Percentiles rank a stretch among this genome's conserved stretches.
Conservation (phyloP, 768 basidiomycete genomes). For the Nidularia pulvinata region DNA sequence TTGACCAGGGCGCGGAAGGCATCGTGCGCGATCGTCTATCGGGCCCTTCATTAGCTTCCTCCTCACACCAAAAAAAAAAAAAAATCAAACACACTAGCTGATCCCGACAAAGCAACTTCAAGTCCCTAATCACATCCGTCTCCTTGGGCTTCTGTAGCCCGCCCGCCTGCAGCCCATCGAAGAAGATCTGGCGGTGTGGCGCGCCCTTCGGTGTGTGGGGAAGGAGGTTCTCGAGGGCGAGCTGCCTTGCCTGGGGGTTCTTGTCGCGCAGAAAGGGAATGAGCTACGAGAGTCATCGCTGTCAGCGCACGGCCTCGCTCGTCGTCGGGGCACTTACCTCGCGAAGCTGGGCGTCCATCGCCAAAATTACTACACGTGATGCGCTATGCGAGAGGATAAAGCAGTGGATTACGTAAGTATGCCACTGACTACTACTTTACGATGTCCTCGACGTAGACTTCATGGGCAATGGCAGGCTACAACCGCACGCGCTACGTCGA, state of each 20-base stretch:
- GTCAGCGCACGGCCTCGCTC: slow-evolving; percentile 1
- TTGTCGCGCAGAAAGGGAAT: slow-evolving; percentile 82
- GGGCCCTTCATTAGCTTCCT: slow-evolving; percentile 9
- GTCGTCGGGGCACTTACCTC: slow-evolving; percentile 29
- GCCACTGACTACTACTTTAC: background rate
- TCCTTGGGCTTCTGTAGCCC: slow-evolving; percentile 62
- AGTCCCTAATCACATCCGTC: slow-evolving; percentile 69
- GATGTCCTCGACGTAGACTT: too few species aligned
- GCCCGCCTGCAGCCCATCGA: slow-evolving; percentile 55
- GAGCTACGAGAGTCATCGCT: slow-evolving; percentile 48
- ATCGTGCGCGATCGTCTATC: slow-evolving; percentile 87
- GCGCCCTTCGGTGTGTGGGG: slow-evolving; percentile 76
- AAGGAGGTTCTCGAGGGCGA: slow-evolving; percentile 84
- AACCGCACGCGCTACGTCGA: slow-evolving; percentile 68
- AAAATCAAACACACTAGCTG: slow-evolving; percentile 56
- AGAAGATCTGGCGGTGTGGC: slow-evolving; percentile 75
- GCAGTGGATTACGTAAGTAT: background rate
- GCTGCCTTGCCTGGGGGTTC: slow-evolving; percentile 85
- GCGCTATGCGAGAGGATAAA: slow-evolving; percentile 9
- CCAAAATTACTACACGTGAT: slow-evolving; percentile 26
- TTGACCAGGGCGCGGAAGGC: slow-evolving; percentile 95
- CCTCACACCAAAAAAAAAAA: slow-evolving; percentile 1
- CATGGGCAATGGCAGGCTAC: slow-evolving; percentile 60
- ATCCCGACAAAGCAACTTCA: slow-evolving; percentile 89
- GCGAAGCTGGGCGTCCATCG: slow-evolving; percentile 42